phyloP scores from a whole-genome alignment of 179 eudicot species.

The Vitellaria paradoxa region DNA sequence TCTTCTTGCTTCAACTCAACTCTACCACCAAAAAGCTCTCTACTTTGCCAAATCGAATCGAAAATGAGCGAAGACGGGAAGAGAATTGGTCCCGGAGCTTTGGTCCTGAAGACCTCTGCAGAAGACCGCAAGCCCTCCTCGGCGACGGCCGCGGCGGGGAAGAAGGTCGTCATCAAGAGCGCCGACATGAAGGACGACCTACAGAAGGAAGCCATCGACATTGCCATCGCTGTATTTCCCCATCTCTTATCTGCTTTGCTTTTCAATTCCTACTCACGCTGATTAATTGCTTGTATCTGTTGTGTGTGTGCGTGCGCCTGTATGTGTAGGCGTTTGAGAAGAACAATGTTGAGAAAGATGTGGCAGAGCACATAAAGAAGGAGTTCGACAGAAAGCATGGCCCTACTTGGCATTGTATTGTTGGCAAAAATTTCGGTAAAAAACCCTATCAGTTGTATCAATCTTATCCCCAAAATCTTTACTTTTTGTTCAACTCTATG shows the following conservation, averaged over 20 bases:
- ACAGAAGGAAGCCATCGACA: slow-evolving; percentile 79
- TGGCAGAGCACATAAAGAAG: slow-evolving; percentile 88
- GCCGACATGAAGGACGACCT: slow-evolving; percentile 79
- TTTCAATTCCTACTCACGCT: not conserved
- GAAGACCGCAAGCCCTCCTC: slow-evolving; percentile 46
- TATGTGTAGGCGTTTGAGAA: slow-evolving; percentile 71
- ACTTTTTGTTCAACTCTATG: not conserved
- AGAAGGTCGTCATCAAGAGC: slow-evolving; percentile 63
- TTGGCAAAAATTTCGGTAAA: slow-evolving; percentile 94
- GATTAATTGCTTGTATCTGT: not conserved
- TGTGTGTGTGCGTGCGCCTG: not conserved
- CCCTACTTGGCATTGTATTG: slow-evolving; percentile 97
- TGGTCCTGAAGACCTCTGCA: slow-evolving; percentile 23
- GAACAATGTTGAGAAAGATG: slow-evolving; percentile 91
- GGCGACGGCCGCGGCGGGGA: slow-evolving; percentile 28
- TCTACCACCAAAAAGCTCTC: too few species aligned
- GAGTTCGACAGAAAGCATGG: slow-evolving; percentile 89
- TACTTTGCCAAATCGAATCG: too few species aligned
- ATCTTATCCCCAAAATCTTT: not conserved
- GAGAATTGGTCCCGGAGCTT: slow-evolving; percentile 27
- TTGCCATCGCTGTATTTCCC: slow-evolving; percentile 61
- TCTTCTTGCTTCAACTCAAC: too few species aligned
- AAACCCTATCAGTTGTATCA: not conserved
- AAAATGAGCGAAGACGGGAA: slow-evolving; percentile 41
- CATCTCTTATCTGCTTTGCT: slow-evolving; percentile 3